Evolutionary conservation across 2,329 filamentous ascomycete species (phyloP).

Genomic region (Nannizziopsis barbatae): DNA sequence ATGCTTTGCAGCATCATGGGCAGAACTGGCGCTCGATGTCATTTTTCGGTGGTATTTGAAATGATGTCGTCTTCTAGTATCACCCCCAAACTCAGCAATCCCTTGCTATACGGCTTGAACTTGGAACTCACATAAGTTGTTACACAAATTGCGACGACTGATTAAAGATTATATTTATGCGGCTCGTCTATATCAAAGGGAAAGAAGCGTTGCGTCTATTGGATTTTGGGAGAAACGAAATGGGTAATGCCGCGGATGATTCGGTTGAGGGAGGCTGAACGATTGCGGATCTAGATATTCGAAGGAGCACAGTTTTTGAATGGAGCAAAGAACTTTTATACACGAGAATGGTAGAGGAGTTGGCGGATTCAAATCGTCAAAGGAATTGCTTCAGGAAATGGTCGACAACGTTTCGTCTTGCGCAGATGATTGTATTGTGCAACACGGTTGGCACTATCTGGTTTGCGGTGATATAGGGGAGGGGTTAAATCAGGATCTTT

Average conservation of each 20-base stretch:
- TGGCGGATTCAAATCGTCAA: too few species aligned
- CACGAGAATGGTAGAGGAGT: neutral
- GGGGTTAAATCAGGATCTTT: too few species aligned
- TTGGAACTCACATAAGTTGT: slow-evolving; percentile 7
- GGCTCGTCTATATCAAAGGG: neutral
- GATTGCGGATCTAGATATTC: neutral
- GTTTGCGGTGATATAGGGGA: too few species aligned
- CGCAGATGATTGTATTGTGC: too few species aligned
- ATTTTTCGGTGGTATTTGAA: neutral
- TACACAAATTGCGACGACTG: slow-evolving; percentile 2
- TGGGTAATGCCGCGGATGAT: neutral
- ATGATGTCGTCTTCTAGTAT: neutral
- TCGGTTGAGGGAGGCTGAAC: neutral
- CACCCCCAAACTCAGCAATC: neutral
- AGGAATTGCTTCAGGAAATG: too few species aligned
- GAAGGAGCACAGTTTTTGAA: neutral
- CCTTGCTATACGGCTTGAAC: neutral
- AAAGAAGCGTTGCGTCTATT: neutral
- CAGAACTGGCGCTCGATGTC: neutral
- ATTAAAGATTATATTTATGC: slow-evolving; percentile 1
- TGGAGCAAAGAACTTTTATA: neutral
- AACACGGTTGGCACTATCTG: too few species aligned
- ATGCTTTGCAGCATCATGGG: slow-evolving; percentile 1
- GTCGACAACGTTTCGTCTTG: too few species aligned
- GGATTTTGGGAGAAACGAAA: neutral